Percentiles rank a stretch among this genome's conserved stretches.
These are phyloP conservation scores for Malassezia equina DNA, from an alignment of 1,284 basidiomycete genomes.

Conservation along the genomic window DNA sequence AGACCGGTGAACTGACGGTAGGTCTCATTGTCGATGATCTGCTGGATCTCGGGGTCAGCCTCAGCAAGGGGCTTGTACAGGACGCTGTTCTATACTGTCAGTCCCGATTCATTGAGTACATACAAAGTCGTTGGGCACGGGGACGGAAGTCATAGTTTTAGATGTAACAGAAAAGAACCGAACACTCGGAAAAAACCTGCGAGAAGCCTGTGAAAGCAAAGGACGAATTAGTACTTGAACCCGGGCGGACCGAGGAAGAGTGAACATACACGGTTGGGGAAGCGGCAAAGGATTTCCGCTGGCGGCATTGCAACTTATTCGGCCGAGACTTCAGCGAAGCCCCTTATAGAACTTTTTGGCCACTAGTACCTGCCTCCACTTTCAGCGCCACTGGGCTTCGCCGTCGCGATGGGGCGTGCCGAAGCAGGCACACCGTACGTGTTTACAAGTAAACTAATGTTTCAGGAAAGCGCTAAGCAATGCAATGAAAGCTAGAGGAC, in stretches of 20 bases:
- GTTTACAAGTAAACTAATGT: constrained; percentile 7
- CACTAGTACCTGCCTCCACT: constrained; percentile 3
- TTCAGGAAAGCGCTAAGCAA: constrained; percentile 42
- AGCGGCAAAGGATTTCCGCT: not conserved
- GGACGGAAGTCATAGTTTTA: constrained; percentile 32
- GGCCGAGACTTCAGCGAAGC: constrained; percentile 10
- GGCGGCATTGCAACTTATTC: constrained; percentile 1
- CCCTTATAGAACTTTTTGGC: constrained; percentile 1
- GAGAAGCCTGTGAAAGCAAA: not conserved
- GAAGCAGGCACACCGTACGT: constrained; percentile 20
- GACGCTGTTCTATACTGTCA: constrained; percentile 64
- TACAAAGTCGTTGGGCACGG: constrained; percentile 42
- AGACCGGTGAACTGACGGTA: constrained; percentile 92
- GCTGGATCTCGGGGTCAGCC: constrained; percentile 85
- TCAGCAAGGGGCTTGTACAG: constrained; percentile 78
- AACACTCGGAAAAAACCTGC: not conserved
- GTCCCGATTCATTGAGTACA: constrained; percentile 5
- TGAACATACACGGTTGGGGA: constrained; percentile 16
- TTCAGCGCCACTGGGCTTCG: not conserved
- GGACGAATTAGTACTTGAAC: constrained; percentile 10
- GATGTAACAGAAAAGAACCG: constrained; percentile 1
- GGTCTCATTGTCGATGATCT: constrained; percentile 98
- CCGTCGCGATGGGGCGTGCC: constrained; percentile 11
- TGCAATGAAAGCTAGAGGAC: constrained; percentile 44
- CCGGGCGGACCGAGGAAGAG: constrained; percentile 1